A percentile compares a stretch with the other conserved stretches of the same genome.
phyloP scores from a whole-genome alignment of 192 early-diverging fungal genomes.

The Podila horticola region DNA sequence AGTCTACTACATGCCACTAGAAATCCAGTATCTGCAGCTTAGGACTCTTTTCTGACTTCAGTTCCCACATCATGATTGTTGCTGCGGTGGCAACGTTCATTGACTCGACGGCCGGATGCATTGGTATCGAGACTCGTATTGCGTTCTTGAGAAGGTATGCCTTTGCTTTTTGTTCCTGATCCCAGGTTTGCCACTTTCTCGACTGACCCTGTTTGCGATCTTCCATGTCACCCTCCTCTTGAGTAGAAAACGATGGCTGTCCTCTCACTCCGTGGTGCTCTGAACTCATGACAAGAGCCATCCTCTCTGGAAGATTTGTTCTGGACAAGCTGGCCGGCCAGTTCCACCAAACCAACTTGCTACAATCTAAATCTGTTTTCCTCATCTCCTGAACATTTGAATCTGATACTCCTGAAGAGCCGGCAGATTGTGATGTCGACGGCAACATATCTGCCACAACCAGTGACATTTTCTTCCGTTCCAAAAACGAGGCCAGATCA shows the following conservation, averaged over 20 bases:
- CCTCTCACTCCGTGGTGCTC: conserved; percentile 54
- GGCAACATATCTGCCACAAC: conserved; percentile 61
- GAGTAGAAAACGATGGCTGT: neutral
- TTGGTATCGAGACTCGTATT: conserved; percentile 57
- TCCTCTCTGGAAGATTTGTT: conserved; percentile 27
- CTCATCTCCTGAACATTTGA: too few species aligned
- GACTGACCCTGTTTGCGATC: neutral
- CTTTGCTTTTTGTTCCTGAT: conserved; percentile 24
- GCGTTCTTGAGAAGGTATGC: conserved; percentile 21
- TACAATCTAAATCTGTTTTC: neutral
- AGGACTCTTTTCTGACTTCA: conserved; percentile 28
- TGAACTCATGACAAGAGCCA: conserved; percentile 57
- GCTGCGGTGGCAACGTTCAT: conserved; percentile 58
- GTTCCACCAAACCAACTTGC: conserved; percentile 43
- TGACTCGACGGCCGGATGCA: conserved; percentile 54
- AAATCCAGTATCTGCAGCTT: neutral
- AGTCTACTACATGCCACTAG: neutral
- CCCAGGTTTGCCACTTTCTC: neutral
- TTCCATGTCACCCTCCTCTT: too few species aligned
- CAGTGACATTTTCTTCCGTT: conserved; percentile 32
- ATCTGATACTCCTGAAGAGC: neutral
- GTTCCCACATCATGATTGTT: conserved; percentile 57
- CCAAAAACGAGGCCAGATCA: conserved; percentile 25
- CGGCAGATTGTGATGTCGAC: neutral
- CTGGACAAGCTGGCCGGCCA: conserved; percentile 24